Evolutionary conservation across 1,284 basidiomycete genomes (phyloP), one percentile per base, ranked within the genome.

Genomic region (Mycosarcoma maydis): DNA sequence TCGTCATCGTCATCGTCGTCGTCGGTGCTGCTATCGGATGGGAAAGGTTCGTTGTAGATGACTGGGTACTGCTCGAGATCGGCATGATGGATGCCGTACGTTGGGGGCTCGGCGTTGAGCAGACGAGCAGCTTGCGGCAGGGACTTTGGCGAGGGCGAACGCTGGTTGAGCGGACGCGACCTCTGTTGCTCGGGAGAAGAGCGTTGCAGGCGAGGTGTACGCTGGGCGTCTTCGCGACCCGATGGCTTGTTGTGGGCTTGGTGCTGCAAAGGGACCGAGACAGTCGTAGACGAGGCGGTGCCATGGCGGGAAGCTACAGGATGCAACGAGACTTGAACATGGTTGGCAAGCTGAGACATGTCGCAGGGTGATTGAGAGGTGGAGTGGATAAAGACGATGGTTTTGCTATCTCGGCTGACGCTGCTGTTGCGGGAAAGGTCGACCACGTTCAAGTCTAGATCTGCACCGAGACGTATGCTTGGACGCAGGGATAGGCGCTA

Each of bases 221-320:
- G 42, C 13, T 54, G 51, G 9, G 53, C 56, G 32, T 56, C 46
- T 23, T 62, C 45, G 32, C 39, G 45, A 19, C 29, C 57, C 22
- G 46, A 29, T 43, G 27, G 43, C 20, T 57, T 44, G 13, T 59
- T 39, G 20, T 20, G 44, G 22, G 37, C 16, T 14, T 40, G 37
- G 6, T 20, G 30, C 3, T 38, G 43, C 4, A 71, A 23, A 20
- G 75, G 50, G 22, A 78, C 62, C 3, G 67, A 42, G 13, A 77
- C 73, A 16, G 73, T 27, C 0, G 75, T 76, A 22, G 75, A 58
- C 19, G 70, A 58, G 38, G 61, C 43, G 27, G 47, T 44, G 14
- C 76, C 75, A 30, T 62, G 67, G 22, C 76, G 65, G 16, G 69
- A 72, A 11, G 75, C 75, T 39, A 78, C 30, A 14, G 76, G 76